These are phyloP conservation scores for Gryganskiella cystojenkinii DNA, from an alignment of 192 early-diverging fungal species.

Conservation along the genomic window DNA sequence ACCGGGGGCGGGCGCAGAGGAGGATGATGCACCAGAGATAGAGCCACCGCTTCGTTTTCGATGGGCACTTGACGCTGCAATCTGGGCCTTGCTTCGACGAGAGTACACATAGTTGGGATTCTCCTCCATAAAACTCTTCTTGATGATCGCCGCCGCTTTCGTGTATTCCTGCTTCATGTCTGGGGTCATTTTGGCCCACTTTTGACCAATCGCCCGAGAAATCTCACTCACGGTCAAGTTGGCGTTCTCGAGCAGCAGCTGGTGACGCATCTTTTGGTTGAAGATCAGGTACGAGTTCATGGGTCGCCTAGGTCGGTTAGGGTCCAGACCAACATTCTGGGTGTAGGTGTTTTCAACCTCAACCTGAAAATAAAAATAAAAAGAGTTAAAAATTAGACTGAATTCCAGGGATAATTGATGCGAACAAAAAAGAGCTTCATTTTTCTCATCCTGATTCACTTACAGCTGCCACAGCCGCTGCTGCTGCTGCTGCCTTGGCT, in stretches of 20 bases:
- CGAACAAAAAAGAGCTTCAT: not conserved
- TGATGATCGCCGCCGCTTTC: constrained; percentile 57
- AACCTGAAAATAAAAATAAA: not conserved
- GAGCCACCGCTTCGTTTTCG: constrained; percentile 23
- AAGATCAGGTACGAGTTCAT: constrained; percentile 72
- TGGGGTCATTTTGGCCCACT: constrained; percentile 58
- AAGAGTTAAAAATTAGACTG: not conserved
- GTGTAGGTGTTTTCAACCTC: not conserved
- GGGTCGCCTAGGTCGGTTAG: constrained; percentile 64
- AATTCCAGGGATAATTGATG: too few relatives aligned
- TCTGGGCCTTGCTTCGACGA: constrained; percentile 68
- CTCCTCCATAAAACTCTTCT: constrained; percentile 59
- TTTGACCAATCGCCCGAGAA: constrained; percentile 63
- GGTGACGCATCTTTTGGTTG: constrained; percentile 68
- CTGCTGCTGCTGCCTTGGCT: not conserved
- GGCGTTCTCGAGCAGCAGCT: constrained; percentile 63
- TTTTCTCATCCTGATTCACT: too few relatives aligned
- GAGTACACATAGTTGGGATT: constrained; percentile 69
- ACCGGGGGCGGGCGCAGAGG: too few relatives aligned
- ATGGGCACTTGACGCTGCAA: constrained; percentile 58
- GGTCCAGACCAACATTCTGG: constrained; percentile 33
- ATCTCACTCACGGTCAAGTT: constrained; percentile 69
- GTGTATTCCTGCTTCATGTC: constrained; percentile 59
- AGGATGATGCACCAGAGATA: not conserved
- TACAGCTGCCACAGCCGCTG: not conserved